Percentiles rank a stretch among this genome's conserved stretches.
These are phyloP conservation scores for Marchantia polymorpha DNA, from an alignment of 225 moss, liverwort and hornwort species.

Conservation along the genomic window DNA sequence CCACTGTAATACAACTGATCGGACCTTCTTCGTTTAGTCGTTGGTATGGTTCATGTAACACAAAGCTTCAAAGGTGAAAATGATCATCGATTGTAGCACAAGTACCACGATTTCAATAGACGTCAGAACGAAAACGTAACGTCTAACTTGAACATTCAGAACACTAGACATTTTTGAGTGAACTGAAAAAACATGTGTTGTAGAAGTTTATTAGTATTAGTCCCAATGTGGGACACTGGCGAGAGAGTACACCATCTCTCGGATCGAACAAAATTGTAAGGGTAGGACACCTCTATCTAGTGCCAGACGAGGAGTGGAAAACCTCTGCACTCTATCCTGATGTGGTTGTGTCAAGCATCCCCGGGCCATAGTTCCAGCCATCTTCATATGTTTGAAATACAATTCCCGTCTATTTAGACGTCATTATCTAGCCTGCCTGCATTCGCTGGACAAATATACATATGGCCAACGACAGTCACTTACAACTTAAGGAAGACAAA, in stretches of 20 bases:
- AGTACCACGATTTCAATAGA: neutral
- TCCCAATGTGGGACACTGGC: constrained; percentile 32
- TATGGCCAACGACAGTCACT: neutral
- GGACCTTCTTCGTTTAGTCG: neutral
- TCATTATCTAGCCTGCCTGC: neutral
- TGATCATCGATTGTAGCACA: too few species aligned
- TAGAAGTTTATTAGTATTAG: constrained; percentile 23
- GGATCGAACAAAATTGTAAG: constrained; percentile 27
- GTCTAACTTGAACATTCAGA: neutral
- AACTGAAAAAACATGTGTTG: constrained; percentile 10
- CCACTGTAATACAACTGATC: neutral
- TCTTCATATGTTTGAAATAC: neutral
- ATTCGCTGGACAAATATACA: constrained; percentile 2
- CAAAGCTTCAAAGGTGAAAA: neutral
- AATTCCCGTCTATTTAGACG: neutral
- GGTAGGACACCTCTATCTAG: constrained; percentile 1
- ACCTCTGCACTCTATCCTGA: constrained; percentile 9
- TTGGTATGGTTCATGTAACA: neutral
- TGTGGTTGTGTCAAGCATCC: constrained; percentile 5
- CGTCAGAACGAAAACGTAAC: neutral
- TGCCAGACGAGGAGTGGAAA: neutral
- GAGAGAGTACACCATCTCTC: constrained; percentile 9
- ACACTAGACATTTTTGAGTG: neutral
- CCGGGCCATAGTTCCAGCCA: constrained; percentile 4
- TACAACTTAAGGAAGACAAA: constrained; percentile 79